A percentile compares a stretch with the other conserved stretches of the same genome.
These are phyloP conservation scores for Phytophthora sansomeana DNA, from an alignment of 352 stramenopile species.

Conservation along the genomic window DNA sequence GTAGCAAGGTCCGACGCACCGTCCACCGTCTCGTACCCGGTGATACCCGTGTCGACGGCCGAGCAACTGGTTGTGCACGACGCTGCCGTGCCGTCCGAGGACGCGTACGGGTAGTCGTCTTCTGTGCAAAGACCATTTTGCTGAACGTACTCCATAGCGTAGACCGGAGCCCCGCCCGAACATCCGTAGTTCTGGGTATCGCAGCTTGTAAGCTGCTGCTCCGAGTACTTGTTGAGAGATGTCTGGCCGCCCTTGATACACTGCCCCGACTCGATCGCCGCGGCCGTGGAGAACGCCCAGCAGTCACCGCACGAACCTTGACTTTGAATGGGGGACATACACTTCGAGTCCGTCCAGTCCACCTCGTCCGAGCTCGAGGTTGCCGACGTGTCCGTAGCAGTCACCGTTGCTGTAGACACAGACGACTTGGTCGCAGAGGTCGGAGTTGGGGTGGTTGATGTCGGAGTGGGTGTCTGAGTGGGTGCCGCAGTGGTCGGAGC, in stretches of 20 bases:
- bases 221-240: constrained; percentile 85
- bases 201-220: constrained; percentile 94
- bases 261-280: constrained; percentile 91
- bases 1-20: constrained; percentile 31
- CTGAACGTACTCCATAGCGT: constrained; percentile 94
- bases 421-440: constrained; percentile 17
- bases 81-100: constrained; percentile 27
- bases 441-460: constrained; percentile 16
- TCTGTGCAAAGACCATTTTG: constrained; percentile 77
- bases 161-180: constrained; percentile 89
- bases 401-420: constrained; percentile 26
- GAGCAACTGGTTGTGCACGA: constrained; percentile 37
- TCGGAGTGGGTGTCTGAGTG: not conserved
- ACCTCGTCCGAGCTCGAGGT: constrained; percentile 51
- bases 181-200: constrained; percentile 91
- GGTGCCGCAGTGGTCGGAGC: constrained; percentile 8
- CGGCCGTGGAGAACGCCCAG: constrained; percentile 96
- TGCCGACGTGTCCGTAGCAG: constrained; percentile 20
- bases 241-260: constrained; percentile 77
- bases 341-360: constrained; percentile 55
- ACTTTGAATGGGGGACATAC: constrained; percentile 90
- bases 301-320: constrained; percentile 97
- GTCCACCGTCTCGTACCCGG: constrained; percentile 71
- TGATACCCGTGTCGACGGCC: constrained; percentile 47
- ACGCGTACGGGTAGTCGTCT: constrained; percentile 45